Conservation (phyloP, 2,329 filamentous ascomycete genomes). For the Aspergillus calidoustus region DNA sequence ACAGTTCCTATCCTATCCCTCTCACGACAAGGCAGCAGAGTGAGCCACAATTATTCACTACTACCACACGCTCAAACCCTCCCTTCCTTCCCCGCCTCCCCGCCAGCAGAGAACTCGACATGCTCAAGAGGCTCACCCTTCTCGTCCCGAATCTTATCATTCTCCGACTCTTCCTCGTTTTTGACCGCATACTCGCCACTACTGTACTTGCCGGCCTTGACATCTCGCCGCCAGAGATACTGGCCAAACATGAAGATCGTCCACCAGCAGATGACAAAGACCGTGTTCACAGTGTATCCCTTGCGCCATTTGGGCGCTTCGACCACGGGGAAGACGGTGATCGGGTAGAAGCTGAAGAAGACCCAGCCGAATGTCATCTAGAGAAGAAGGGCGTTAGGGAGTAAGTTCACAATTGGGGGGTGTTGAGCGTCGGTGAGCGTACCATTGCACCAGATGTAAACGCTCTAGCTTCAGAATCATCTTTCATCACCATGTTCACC, state of each 20-base stretch:
- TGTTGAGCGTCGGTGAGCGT: not conserved
- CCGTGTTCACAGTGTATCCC: constrained; percentile 21
- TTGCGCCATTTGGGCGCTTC: constrained; percentile 23
- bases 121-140: constrained; percentile 7
- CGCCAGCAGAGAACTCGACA: constrained; percentile 1
- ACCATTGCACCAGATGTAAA: constrained; percentile 42
- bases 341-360: constrained; percentile 24
- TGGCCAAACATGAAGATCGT: constrained; percentile 21
- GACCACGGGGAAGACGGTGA: constrained; percentile 20
- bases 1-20: no score
- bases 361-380: constrained; percentile 24
- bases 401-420: no score
- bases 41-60: no score
- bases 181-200: not conserved
- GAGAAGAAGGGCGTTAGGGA: not conserved
- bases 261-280: constrained; percentile 19
- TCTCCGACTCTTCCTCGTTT: not conserved
- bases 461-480: constrained; percentile 33
- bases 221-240: constrained; percentile 21
- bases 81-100: not conserved
- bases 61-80: not conserved
- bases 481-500: constrained; percentile 35
- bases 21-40: no score
- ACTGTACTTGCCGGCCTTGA: constrained; percentile 8
- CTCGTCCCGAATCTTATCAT: not conserved